Conservation (phyloP, 352 stramenopile genomes). For the Thalassiosira mediterranea region DNA sequence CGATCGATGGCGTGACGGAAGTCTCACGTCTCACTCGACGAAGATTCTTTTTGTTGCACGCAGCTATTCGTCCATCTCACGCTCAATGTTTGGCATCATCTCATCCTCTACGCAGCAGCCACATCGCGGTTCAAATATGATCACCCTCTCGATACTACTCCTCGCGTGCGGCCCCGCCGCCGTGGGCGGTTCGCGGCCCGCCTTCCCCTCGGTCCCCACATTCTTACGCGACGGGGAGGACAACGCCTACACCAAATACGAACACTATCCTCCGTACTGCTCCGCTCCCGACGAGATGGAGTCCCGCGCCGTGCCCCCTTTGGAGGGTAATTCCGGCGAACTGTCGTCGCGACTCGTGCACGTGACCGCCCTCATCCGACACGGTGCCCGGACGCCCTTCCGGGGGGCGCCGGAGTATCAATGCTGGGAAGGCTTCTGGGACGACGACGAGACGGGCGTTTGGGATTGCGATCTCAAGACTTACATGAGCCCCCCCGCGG, state of each 20-base stretch:
- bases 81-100: no score
- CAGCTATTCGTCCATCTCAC: no score
- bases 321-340: conserved; percentile 16
- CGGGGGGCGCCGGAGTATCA: conserved; percentile 28
- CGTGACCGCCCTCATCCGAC: conserved; percentile 73
- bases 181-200: no score
- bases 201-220: no score
- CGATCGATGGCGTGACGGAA: no score
- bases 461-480: conserved; percentile 80
- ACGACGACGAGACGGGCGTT: conserved; percentile 40
- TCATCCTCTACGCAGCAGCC: no score
- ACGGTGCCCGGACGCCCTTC: conserved; percentile 74
- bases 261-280: conserved; percentile 71
- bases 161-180: no score
- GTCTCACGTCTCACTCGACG: no score
- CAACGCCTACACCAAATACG: conserved; percentile 57
- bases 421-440: conserved; percentile 68
- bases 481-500: conserved; percentile 47
- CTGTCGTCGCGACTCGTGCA: conserved; percentile 59
- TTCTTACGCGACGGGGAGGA: no score
- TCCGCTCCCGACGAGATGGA: conserved; percentile 72
- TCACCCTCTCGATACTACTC: no score
- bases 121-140: no score
- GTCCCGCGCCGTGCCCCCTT: conserved; percentile 53
- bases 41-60: no score